A percentile compares a stretch with the other conserved stretches of the same genome.
phyloP scores from a whole-genome alignment of 257 asterid genomes.

The Solanum dulcamara region DNA sequence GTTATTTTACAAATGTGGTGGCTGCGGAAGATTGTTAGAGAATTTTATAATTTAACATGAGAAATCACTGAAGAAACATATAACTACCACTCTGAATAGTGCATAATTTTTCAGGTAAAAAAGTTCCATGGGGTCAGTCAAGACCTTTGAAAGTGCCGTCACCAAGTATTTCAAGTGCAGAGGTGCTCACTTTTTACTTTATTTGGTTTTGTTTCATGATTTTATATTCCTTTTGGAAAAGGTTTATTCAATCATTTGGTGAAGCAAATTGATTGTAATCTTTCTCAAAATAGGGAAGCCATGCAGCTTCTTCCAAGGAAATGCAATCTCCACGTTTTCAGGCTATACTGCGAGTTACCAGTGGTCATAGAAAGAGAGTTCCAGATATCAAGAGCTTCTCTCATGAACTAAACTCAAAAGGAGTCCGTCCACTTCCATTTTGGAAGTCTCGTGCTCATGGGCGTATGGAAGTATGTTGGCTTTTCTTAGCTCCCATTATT shows the following conservation, averaged over 20 bases:
- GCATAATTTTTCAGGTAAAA: constrained; percentile 37
- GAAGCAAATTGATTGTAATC: background rate
- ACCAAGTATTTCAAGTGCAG: constrained; percentile 36
- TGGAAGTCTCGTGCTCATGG: constrained; percentile 95
- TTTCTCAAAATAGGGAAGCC: constrained; percentile 53
- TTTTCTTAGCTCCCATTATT: constrained; percentile 9
- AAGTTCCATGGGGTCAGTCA: constrained; percentile 55
- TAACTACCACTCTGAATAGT: background rate
- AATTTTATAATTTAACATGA: background rate
- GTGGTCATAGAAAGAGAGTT: constrained; percentile 56
- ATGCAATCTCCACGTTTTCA: constrained; percentile 95
- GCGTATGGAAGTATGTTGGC: constrained; percentile 64
- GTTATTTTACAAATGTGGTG: background rate
- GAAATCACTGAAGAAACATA: background rate
- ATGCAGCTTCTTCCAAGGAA: constrained; percentile 73
- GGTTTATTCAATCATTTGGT: background rate
- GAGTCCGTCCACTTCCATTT: constrained; percentile 85
- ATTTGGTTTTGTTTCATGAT: background rate
- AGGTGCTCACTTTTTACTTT: constrained; percentile 29
- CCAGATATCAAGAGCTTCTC: constrained; percentile 88
- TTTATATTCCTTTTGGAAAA: background rate
- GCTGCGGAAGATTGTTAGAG: background rate
- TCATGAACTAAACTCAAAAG: constrained; percentile 89
- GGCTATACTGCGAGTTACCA: constrained; percentile 78
- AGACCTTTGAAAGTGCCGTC: constrained; percentile 49